Evolutionary conservation across 2,329 filamentous ascomycete genomes (phyloP).

Genomic region (Aspergillus bombycis): DNA sequence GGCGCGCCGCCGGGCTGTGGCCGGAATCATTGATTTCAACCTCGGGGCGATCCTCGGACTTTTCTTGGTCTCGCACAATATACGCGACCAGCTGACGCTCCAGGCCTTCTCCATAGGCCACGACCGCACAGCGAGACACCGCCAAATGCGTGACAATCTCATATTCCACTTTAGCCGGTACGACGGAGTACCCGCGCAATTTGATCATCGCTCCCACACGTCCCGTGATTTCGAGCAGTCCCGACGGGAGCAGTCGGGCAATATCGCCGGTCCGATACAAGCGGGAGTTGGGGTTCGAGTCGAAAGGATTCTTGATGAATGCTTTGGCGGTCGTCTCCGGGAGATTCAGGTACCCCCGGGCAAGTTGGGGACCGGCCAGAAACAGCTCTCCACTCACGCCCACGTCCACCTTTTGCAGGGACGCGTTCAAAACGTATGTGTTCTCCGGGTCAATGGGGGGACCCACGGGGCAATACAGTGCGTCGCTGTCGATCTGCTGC

Average conservation of each 20-base stretch:
- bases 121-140: slow-evolving; percentile 71
- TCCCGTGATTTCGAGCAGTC: slow-evolving; percentile 74
- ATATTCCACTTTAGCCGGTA: slow-evolving; percentile 75
- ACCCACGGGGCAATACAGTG: slow-evolving; percentile 73
- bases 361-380: slow-evolving; percentile 73
- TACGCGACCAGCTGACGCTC: slow-evolving; percentile 78
- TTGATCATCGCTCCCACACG: slow-evolving; percentile 81
- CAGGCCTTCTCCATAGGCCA: slow-evolving; percentile 74
- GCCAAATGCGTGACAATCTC: slow-evolving; percentile 71
- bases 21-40: slow-evolving; percentile 71
- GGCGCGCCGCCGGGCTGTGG: slow-evolving; percentile 70
- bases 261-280: slow-evolving; percentile 78
- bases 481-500: slow-evolving; percentile 58
- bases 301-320: slow-evolving; percentile 69
- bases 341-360: slow-evolving; percentile 77
- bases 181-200: slow-evolving; percentile 75
- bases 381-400: slow-evolving; percentile 74
- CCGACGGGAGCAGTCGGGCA: slow-evolving; percentile 67
- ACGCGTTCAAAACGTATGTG: slow-evolving; percentile 73
- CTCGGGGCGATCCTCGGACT: slow-evolving; percentile 58
- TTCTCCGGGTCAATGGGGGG: slow-evolving; percentile 68
- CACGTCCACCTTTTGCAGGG: slow-evolving; percentile 63
- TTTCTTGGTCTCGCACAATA: slow-evolving; percentile 68
- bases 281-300: slow-evolving; percentile 60
- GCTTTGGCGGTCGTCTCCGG: slow-evolving; percentile 75